A percentile compares a stretch with the other conserved stretches of the same genome.
Evolutionary conservation across 805 yeast species (phyloP).

Genomic region (Wickerhamomyces bisporus): DNA sequence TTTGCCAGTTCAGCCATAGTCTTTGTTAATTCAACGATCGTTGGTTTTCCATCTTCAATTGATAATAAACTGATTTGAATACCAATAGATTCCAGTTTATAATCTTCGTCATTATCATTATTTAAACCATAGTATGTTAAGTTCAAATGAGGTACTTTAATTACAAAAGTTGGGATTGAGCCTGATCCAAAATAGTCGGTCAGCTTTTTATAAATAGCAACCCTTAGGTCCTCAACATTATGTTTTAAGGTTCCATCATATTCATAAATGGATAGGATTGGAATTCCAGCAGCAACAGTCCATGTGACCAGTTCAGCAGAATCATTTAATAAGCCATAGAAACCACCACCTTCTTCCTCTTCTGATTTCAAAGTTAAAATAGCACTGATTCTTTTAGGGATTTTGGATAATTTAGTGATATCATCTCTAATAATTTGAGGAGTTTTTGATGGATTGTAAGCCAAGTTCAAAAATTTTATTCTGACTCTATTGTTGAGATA

Average conservation of each 20-base stretch:
- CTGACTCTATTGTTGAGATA: constrained; percentile 46
- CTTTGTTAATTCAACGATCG: constrained; percentile 82
- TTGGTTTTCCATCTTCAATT: constrained; percentile 79
- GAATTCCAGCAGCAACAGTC: constrained; percentile 86
- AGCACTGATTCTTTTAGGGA: constrained; percentile 73
- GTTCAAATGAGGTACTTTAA: constrained; percentile 67
- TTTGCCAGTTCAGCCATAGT: constrained; percentile 76
- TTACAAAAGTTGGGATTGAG: constrained; percentile 54
- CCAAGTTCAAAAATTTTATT: constrained; percentile 53
- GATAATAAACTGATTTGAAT: constrained; percentile 66
- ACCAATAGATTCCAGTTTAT: constrained; percentile 34
- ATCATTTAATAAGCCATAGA: constrained; percentile 73
- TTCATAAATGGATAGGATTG: constrained; percentile 70
- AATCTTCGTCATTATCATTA: constrained; percentile 28
- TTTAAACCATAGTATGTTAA: constrained; percentile 37
- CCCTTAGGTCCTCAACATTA: constrained; percentile 49
- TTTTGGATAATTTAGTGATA: constrained; percentile 62
- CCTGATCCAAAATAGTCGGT: constrained; percentile 70
- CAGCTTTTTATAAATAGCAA: constrained; percentile 53
- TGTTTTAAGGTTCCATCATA: constrained; percentile 62
- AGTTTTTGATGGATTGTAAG: constrained; percentile 66
- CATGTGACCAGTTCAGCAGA: constrained; percentile 77
- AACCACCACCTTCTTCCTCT: constrained; percentile 85
- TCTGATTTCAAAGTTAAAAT: constrained; percentile 69
- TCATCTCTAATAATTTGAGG: constrained; percentile 87